phyloP scores from a whole-genome alignment of 805 yeast species.

The Candida sphagnicola region DNA sequence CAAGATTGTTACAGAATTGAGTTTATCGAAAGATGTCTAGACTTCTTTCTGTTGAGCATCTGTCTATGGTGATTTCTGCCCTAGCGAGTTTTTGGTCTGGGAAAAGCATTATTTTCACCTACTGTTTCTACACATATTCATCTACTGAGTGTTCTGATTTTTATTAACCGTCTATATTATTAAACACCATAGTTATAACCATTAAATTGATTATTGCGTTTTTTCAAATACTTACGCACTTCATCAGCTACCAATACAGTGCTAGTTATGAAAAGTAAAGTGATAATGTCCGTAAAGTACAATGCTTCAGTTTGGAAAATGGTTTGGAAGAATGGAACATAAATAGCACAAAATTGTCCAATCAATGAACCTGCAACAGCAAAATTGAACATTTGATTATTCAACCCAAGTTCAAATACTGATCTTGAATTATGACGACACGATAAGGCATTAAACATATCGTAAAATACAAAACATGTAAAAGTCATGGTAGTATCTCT shows the following conservation, averaged over 20 bases:
- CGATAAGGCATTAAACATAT: slow-evolving; percentile 93
- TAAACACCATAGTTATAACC: slow-evolving; percentile 16
- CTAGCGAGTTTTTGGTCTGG: no score
- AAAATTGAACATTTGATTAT: slow-evolving; percentile 85
- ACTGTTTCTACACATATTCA: no score
- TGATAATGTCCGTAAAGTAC: slow-evolving; percentile 61
- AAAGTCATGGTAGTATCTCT: slow-evolving; percentile 99
- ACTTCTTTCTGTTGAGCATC: no score
- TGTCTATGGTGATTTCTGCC: no score
- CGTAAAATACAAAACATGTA: slow-evolving; percentile 92
- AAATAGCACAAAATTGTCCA: slow-evolving; percentile 92
- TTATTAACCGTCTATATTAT: slow-evolving; percentile 3
- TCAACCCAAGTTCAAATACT: slow-evolving; percentile 74
- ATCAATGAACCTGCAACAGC: slow-evolving; percentile 85
- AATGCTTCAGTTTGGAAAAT: slow-evolving; percentile 95
- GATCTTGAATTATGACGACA: slow-evolving; percentile 89
- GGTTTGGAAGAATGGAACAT: slow-evolving; percentile 86
- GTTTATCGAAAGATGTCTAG: no score
- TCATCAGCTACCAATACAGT: slow-evolving; percentile 87
- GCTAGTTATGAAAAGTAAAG: slow-evolving; percentile 63
- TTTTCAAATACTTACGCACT: slow-evolving; percentile 51
- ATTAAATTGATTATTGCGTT: slow-evolving; percentile 14
- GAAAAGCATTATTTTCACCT: no score
- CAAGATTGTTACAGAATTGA: no score
- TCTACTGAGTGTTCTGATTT: no score